These are phyloP conservation scores for Exophiala aquamarina DNA, from an alignment of 2,329 filamentous ascomycete species.

Conservation along the genomic window DNA sequence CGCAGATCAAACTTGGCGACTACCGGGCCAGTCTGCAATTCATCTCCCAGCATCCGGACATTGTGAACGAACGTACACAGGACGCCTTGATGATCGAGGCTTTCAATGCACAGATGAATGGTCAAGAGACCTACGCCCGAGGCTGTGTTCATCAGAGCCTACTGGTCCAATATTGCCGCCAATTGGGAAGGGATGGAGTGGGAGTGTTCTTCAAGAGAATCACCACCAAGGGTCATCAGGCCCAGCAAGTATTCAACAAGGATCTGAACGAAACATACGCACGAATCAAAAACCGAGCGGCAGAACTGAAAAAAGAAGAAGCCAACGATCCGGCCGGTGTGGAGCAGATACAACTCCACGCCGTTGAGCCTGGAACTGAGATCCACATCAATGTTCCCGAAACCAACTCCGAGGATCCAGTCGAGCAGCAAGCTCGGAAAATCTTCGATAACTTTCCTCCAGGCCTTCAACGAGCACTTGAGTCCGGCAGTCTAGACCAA, in stretches of 20 bases:
- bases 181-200: slow-evolving; percentile 84
- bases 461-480: slow-evolving; percentile 76
- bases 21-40: slow-evolving; percentile 74
- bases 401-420: slow-evolving; percentile 63
- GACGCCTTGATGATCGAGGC: slow-evolving; percentile 89
- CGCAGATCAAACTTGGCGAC: slow-evolving; percentile 72
- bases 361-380: slow-evolving; percentile 86
- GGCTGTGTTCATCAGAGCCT: slow-evolving; percentile 93
- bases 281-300: slow-evolving; percentile 73
- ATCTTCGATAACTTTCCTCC: slow-evolving; percentile 84
- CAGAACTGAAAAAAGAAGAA: slow-evolving; percentile 67
- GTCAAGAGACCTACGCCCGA: slow-evolving; percentile 71
- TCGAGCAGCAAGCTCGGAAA: slow-evolving; percentile 61
- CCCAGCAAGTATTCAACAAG: slow-evolving; percentile 85
- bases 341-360: slow-evolving; percentile 96
- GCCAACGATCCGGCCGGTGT: slow-evolving; percentile 62
- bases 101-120: slow-evolving; percentile 81
- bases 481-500: slow-evolving; percentile 84
- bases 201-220: slow-evolving; percentile 95
- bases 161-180: slow-evolving; percentile 90
- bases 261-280: slow-evolving; percentile 87
- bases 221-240: slow-evolving; percentile 84
- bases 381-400: slow-evolving; percentile 86
- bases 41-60: slow-evolving; percentile 72
- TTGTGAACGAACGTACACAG: slow-evolving; percentile 81